Evolutionary conservation across 2,329 filamentous ascomycete species (phyloP), one percentile per base, ranked within the genome.

Genomic region (Endothia cerciana): DNA sequence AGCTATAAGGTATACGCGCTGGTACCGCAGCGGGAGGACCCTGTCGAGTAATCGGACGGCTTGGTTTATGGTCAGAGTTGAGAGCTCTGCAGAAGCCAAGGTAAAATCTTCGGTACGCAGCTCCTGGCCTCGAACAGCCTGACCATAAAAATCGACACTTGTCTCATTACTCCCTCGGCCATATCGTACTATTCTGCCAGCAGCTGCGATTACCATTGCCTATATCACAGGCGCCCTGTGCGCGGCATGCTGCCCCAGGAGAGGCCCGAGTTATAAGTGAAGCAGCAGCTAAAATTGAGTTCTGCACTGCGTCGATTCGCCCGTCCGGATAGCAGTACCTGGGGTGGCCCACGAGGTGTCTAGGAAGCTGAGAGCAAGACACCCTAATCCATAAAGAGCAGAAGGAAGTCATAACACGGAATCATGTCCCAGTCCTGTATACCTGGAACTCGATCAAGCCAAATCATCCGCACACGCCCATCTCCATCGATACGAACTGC

Each of bases 1-100:
- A 80, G 77, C 3, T 82, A 84, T 70, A 81, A 77, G 62, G 82
- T 83, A 0, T 86, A 83, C 71, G 73, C 77, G 1, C 69, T 87
- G 15, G 79, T 80, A 5, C 73, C 77, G 11, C 71, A 73, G n/a
- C 43, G n/a, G 4, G 57, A 51, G 15, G 25, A 57, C 15, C 40
- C 51, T 30, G 30, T 22, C 36, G 49, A 47, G 38, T 4, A 22
- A 22, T 4, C 22, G 28, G 47, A 22, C 47, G 25, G 47, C 47
- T 51, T 22, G 47, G 15, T 25, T 30, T 15, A 17, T 15, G 22
- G 25, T 22, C 22, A 13, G 13, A 15, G 10, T 28, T 4, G 22
- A 51, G 25, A 51, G 47, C 47, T 51, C 47, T 28, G 22, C 47
- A 15, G 13, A 30, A 25, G 25, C 22, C 22, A 49, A 28, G 22